phyloP scores from a whole-genome alignment of 805 yeast genomes.

The Candida orba region DNA sequence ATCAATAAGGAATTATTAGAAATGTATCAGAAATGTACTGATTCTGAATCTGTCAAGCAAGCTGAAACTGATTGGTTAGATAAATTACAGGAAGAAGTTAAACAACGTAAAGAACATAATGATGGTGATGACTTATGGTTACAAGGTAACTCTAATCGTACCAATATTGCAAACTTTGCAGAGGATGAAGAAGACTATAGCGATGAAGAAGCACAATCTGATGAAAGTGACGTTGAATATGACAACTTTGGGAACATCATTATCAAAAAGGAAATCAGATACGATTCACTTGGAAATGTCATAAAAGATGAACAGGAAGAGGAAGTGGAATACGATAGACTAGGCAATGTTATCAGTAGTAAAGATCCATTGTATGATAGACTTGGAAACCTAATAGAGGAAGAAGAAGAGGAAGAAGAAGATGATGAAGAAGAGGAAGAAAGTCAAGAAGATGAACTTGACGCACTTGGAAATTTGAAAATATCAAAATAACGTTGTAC shows the following conservation, averaged over 20 bases:
- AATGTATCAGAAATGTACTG: slow-evolving; percentile 73
- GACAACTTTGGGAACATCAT: slow-evolving; percentile 13
- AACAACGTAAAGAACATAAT: slow-evolving; percentile 49
- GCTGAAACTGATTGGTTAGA: slow-evolving; percentile 76
- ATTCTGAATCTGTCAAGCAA: slow-evolving; percentile 58
- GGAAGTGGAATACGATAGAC: neutral
- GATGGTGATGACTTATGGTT: slow-evolving; percentile 60
- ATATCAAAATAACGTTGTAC: neutral
- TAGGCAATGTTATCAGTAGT: too few species aligned
- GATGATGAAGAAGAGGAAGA: too few species aligned
- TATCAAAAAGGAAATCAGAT: neutral
- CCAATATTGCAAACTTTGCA: slow-evolving; percentile 15
- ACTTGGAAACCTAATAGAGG: neutral
- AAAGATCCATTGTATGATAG: too few species aligned
- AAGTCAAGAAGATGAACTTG: slow-evolving; percentile 16
- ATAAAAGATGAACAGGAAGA: slow-evolving; percentile 8
- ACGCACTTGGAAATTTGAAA: slow-evolving; percentile 16
- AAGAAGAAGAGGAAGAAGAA: slow-evolving; percentile 7
- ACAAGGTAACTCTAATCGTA: slow-evolving; percentile 69
- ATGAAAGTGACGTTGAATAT: slow-evolving; percentile 11
- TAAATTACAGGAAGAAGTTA: slow-evolving; percentile 56
- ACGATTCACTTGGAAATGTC: slow-evolving; percentile 18
- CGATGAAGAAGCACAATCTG: slow-evolving; percentile 15
- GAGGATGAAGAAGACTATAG: slow-evolving; percentile 20
- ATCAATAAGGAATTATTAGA: slow-evolving; percentile 74